These are phyloP conservation scores for Arthrinium puccinioides DNA, from an alignment of 2,329 filamentous ascomycete species.

Conservation along the genomic window DNA sequence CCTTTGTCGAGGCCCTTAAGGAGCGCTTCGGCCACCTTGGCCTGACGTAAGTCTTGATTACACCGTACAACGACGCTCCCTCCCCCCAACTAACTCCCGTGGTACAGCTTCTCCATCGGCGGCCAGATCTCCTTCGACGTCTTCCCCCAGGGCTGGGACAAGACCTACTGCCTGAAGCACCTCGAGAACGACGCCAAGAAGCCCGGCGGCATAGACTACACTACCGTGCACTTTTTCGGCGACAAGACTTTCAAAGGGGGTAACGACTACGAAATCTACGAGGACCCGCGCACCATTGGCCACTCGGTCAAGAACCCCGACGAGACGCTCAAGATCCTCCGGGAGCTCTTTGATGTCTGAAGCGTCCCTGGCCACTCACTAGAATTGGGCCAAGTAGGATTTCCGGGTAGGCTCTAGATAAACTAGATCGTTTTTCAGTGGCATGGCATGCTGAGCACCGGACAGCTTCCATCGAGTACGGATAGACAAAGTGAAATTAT, in stretches of 20 bases:
- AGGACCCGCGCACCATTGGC: constrained; percentile 72
- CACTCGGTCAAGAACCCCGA: constrained; percentile 77
- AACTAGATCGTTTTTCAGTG: too few relatives aligned
- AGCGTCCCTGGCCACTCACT: too few relatives aligned
- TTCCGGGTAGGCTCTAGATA: too few relatives aligned
- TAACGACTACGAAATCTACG: constrained; percentile 94
- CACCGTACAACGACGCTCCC: neutral
- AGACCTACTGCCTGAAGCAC: constrained; percentile 91
- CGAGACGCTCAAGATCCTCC: constrained; percentile 73
- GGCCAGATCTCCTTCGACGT: constrained; percentile 98
- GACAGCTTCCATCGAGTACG: too few relatives aligned
- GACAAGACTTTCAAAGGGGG: constrained; percentile 87
- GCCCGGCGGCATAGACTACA: constrained; percentile 68
- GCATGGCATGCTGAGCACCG: too few relatives aligned
- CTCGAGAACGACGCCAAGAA: constrained; percentile 71
- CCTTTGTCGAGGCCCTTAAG: constrained; percentile 68
- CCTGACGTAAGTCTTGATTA: constrained; percentile 59
- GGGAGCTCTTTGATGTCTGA: constrained; percentile 69
- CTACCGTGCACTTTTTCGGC: constrained; percentile 93
- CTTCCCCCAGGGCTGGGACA: constrained; percentile 96
- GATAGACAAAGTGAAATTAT: too few relatives aligned
- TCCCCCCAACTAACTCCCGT: neutral
- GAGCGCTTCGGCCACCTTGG: constrained; percentile 78
- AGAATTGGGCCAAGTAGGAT: too few relatives aligned
- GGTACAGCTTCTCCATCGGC: constrained; percentile 75